Base-by-base conservation (phyloP, 2,329 filamentous ascomycete genomes). In the Venturia effusa region DNA sequence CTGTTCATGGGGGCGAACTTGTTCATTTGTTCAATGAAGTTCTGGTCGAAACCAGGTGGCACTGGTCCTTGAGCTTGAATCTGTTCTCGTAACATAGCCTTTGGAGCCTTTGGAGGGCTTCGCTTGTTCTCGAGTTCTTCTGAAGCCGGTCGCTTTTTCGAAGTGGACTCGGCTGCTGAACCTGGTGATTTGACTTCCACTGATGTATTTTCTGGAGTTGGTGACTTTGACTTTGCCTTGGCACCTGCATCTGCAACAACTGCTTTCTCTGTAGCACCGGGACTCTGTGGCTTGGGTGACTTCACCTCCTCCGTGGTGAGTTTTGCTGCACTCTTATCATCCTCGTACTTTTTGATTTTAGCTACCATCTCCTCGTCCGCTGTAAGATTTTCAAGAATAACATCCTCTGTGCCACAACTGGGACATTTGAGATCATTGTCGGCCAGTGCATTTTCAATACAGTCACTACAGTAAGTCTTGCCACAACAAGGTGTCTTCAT, bases 381-480 rank as follows among this genome's bases (percentile, higher is more conserved):
- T 73, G 87, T 85, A 69, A 99, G 84, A 77, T 96, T 89, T 82
- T 97, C 93, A 78, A 97, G 89, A 71, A 97, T 82, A 68, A 97
- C 90, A 72, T 90, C 90, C 74, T 96, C 92, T 67, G 88, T 89
- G 77, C 90, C 86, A 81, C 94, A 99, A 70, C 87, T 88, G 68
- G 94, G 94, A 77, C 94, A 99, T 77, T 92, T 83, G 78, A 99
- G 92, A 83, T 99, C 94, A 84, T 89, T 94, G 81, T 97, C 92
- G 79, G 97, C 93, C 78, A 99, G 87, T 78, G 92, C 90, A 84
- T 96, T 96, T 76, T 94, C 95, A 79, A 99, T 97, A 88, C 94
- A 99, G 76, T 97, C 92, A 85, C 94, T 94, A 84, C 94, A 99
- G 83, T 96, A 99, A 74, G 92, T 97, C 84, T 89, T 95, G 80